A percentile compares a stretch with the other conserved stretches of the same genome.
Conservation (phyloP, 2,329 filamentous ascomycete genomes). For the Fusarium haematococcum region DNA sequence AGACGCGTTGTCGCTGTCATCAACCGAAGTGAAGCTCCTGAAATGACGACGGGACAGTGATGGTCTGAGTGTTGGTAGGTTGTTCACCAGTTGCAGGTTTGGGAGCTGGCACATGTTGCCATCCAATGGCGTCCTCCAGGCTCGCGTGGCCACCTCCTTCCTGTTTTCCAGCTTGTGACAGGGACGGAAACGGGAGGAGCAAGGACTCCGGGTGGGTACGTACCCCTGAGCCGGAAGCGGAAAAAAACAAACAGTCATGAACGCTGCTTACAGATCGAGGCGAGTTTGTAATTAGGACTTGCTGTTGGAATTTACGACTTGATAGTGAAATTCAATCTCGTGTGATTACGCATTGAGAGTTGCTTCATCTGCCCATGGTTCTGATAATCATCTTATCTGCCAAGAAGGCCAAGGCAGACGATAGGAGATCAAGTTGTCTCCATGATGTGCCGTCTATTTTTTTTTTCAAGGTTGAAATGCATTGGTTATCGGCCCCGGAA, state of each 20-base stretch:
- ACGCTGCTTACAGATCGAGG: background rate
- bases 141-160: background rate
- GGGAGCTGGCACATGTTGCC: constrained; percentile 21
- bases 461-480: background rate
- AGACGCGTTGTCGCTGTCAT: constrained; percentile 3
- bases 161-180: constrained; percentile 28
- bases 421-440: background rate
- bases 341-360: background rate
- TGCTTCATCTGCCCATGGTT: background rate
- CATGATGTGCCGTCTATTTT: background rate
- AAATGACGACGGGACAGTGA: constrained; percentile 34
- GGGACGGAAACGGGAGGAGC: constrained; percentile 1
- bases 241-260: constrained; percentile 16
- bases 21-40: constrained; percentile 24
- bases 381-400: background rate
- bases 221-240: constrained; percentile 26
- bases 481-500: background rate
- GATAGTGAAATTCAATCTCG: background rate
- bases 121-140: constrained; percentile 4
- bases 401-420: background rate
- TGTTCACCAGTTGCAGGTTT: constrained; percentile 7
- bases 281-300: background rate
- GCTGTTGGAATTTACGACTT: background rate
- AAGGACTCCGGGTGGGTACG: constrained; percentile 20
- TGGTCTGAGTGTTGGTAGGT: constrained; percentile 26